Conservation (phyloP, 169 alveolate species). For the Haemoproteus tartakovskyi region DNA sequence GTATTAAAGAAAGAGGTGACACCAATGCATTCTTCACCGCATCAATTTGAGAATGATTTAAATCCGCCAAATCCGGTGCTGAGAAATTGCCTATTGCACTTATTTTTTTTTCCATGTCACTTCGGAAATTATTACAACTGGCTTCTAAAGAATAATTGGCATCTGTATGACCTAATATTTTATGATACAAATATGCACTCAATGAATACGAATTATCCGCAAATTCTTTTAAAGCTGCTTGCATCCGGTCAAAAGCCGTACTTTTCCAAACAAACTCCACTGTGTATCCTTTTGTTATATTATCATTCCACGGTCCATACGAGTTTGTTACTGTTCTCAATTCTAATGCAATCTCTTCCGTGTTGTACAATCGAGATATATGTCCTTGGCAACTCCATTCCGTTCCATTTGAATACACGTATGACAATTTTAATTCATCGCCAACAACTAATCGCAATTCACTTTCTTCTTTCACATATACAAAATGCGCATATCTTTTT, state of each 20-base stretch:
- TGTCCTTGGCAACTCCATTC: constrained; percentile 83
- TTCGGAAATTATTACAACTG: too few relatives aligned
- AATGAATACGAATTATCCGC: constrained; percentile 57
- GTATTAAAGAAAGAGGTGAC: constrained; percentile 74
- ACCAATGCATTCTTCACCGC: constrained; percentile 73
- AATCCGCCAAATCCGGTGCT: too few relatives aligned
- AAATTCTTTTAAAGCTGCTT: constrained; percentile 83
- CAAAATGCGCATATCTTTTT: constrained; percentile 86
- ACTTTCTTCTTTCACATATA: constrained; percentile 87
- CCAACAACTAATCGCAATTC: constrained; percentile 86
- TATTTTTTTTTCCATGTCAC: too few relatives aligned
- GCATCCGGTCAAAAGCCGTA: constrained; percentile 92
- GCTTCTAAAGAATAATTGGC: too few relatives aligned
- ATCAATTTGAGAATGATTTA: constrained; percentile 71
- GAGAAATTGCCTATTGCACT: too few relatives aligned
- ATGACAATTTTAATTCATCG: constrained; percentile 84
- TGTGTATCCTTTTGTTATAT: constrained; percentile 74
- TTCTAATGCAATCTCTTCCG: constrained; percentile 84
- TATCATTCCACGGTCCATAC: constrained; percentile 70
- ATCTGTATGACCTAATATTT: constrained; percentile 76
- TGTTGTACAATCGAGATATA: constrained; percentile 73
- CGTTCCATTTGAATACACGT: constrained; percentile 66
- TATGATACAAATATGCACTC: constrained; percentile 72
- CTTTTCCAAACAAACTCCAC: constrained; percentile 93
- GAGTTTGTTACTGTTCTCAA: constrained; percentile 75